These are phyloP conservation scores for Dipteronia dyeriana DNA, from an alignment of 345 rosid genomes.

Conservation along the genomic window DNA sequence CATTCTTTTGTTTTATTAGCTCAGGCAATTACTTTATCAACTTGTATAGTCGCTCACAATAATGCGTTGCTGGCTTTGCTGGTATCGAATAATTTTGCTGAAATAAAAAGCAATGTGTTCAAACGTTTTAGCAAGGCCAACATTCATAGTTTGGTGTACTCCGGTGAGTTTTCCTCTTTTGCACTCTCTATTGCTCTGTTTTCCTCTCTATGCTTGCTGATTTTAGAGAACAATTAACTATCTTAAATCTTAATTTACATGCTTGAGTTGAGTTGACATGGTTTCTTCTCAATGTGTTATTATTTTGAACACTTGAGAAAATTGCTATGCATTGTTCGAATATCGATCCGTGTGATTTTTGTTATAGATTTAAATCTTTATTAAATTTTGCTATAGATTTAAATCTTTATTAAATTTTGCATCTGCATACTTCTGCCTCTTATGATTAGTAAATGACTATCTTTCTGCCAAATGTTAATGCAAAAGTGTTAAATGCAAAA, in stretches of 20 bases:
- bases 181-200: conserved; percentile 11
- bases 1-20: conserved; percentile 94
- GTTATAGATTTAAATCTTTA: too few species aligned
- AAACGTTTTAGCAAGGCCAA: conserved; percentile 96
- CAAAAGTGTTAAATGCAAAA: background rate
- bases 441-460: background rate
- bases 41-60: conserved; percentile 94
- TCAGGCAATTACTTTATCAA: conserved; percentile 94
- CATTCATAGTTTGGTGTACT: conserved; percentile 74
- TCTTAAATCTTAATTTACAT: background rate
- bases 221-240: background rate
- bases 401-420: background rate
- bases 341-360: background rate
- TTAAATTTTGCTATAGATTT: too few species aligned
- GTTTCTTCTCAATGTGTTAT: background rate
- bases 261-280: background rate
- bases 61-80: conserved; percentile 94
- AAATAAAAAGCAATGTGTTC: conserved; percentile 91
- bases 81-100: conserved; percentile 96
- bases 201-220: background rate
- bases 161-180: conserved; percentile 55
- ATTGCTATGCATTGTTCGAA: background rate
- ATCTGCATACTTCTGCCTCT: background rate
- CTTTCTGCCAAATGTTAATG: background rate
- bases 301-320: background rate